phyloP scores from a whole-genome alignment of 495 filamentous ascomycete genomes.

The Trichoderma parareesei region DNA sequence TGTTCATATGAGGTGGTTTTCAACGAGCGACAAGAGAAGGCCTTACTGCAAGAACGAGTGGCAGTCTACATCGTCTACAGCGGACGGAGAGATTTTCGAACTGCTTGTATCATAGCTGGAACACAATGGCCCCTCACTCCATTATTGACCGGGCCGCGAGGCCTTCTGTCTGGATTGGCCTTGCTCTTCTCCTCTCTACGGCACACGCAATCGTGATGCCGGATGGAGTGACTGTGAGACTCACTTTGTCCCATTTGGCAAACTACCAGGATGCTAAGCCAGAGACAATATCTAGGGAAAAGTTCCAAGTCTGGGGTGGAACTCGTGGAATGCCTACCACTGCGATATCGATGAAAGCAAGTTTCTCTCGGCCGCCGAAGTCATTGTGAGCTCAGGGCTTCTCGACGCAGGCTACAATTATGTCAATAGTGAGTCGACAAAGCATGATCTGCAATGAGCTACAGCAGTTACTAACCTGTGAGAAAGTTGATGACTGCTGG shows the following conservation, averaged over 20 bases:
- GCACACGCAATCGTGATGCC: background rate
- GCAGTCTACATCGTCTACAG: background rate
- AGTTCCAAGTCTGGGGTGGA: slow-evolving; percentile 51
- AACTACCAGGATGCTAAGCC: background rate
- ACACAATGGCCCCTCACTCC: background rate
- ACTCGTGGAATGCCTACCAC: slow-evolving; percentile 51
- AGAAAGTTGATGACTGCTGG: slow-evolving; percentile 56
- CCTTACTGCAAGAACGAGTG: background rate
- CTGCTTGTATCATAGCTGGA: too few species aligned
- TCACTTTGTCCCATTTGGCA: background rate
- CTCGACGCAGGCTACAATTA: slow-evolving; percentile 16
- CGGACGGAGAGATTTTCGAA: too few species aligned
- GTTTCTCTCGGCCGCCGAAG: slow-evolving; percentile 44
- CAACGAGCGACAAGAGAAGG: too few species aligned
- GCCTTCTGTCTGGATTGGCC: background rate
- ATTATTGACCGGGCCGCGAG: background rate
- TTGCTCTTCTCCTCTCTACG: background rate
- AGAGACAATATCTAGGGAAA: slow-evolving; percentile 12
- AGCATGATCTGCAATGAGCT: background rate
- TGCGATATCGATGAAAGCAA: slow-evolving; percentile 47
- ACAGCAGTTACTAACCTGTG: slow-evolving; percentile 51
- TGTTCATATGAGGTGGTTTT: too few species aligned
- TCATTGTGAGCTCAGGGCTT: slow-evolving; percentile 27
- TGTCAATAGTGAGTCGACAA: slow-evolving; percentile 23
- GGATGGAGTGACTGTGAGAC: background rate